Evolutionary conservation across 441 rosid species (phyloP).

Genomic region (Populus tomentosa): DNA sequence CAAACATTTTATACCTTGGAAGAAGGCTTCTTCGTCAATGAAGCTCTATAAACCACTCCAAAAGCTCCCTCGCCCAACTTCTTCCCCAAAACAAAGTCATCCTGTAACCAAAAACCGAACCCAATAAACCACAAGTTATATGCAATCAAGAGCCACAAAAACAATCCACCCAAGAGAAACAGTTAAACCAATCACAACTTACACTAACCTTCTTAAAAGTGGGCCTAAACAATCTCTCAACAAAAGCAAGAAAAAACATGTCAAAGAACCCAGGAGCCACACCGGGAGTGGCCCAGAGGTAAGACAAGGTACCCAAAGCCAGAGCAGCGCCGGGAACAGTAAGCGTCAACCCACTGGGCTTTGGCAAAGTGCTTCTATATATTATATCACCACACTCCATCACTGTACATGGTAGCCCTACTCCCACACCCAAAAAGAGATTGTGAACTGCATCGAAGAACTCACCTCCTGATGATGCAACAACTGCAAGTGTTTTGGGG

Average conservation of each 20-base stretch:
- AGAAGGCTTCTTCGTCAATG: conserved; percentile 57
- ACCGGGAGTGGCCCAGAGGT: conserved; percentile 98
- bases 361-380: conserved; percentile 92
- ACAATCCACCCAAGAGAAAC: conserved; percentile 3
- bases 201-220: conserved; percentile 62
- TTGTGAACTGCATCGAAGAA: conserved; percentile 54
- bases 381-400: conserved; percentile 98
- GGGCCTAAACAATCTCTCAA: conserved; percentile 75
- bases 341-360: conserved; percentile 60
- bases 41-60: conserved; percentile 82
- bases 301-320: conserved; percentile 76
- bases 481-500: conserved; percentile 28
- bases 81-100: conserved; percentile 92
- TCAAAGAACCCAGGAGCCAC: conserved; percentile 98
- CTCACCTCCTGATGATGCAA: conserved; percentile 45
- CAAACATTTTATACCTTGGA: conserved; percentile 40
- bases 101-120: conserved; percentile 45
- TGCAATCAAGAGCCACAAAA: not conserved
- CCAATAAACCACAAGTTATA: not conserved
- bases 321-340: conserved; percentile 74
- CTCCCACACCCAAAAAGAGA: conserved; percentile 89
- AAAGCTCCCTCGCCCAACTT: conserved; percentile 96
- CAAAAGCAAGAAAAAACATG: conserved; percentile 90
- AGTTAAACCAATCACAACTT: not conserved
- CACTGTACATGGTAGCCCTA: conserved; percentile 96